Evolutionary conservation across 495 filamentous ascomycete species (phyloP).

Genomic region (Penicillium ucsense): DNA sequence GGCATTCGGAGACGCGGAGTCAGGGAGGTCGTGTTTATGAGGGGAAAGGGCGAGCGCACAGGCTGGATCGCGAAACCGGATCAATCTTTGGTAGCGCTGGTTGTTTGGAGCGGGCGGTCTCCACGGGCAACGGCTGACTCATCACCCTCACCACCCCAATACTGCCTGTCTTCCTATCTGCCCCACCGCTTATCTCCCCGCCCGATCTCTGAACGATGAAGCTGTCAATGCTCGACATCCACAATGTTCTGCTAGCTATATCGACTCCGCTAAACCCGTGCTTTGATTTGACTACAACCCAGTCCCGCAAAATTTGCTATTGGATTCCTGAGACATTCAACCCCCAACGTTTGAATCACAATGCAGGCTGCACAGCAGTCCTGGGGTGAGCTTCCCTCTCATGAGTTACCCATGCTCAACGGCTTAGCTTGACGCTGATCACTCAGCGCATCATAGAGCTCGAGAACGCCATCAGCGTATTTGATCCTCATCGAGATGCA

Average conservation of each 20-base stretch:
- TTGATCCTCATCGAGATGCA: conserved; percentile 78
- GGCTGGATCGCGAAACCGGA: conserved; percentile 15
- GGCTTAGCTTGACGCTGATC: neutral
- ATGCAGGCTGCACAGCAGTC: conserved; percentile 51
- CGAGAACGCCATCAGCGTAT: conserved; percentile 73
- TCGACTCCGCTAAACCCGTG: neutral
- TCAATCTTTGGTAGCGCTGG: conserved; percentile 10
- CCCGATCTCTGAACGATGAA: conserved; percentile 4
- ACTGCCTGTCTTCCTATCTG: conserved; percentile 13
- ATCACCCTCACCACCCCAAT: conserved; percentile 14
- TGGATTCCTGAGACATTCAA: too few relatives aligned
- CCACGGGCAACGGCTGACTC: conserved; percentile 30
- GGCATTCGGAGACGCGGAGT: conserved; percentile 3
- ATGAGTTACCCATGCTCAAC: neutral
- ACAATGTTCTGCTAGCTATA: conserved; percentile 1
- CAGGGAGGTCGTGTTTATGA: conserved; percentile 16
- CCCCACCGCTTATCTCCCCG: conserved; percentile 14
- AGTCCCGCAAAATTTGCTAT: too few relatives aligned
- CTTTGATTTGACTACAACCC: neutral
- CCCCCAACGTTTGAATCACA: neutral
- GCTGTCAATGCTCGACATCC: conserved; percentile 9
- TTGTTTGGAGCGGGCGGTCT: conserved; percentile 26
- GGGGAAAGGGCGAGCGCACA: conserved; percentile 12
- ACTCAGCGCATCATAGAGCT: conserved; percentile 51
- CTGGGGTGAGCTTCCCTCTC: conserved; percentile 41